Percentiles rank a stretch among this genome's conserved stretches.
phyloP scores from a whole-genome alignment of 2,329 filamentous ascomycete genomes.

The Bimuria novae-zelandiae region DNA sequence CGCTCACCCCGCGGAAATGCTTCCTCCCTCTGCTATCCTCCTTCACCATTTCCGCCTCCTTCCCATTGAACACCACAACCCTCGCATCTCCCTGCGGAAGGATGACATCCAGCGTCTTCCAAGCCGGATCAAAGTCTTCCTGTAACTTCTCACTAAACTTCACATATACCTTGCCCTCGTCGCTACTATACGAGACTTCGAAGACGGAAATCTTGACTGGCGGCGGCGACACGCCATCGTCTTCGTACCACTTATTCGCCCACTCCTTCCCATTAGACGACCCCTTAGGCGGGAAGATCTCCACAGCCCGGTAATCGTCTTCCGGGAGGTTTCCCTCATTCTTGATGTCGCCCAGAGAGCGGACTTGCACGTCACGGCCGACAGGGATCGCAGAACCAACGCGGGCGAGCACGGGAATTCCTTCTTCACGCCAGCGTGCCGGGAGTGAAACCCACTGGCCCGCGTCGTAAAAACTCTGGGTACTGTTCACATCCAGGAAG shows the following conservation, averaged over 20 bases:
- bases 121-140: slow-evolving; percentile 54
- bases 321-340: slow-evolving; percentile 53
- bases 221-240: slow-evolving; percentile 59
- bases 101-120: slow-evolving; percentile 56
- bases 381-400: slow-evolving; percentile 60
- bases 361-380: slow-evolving; percentile 57
- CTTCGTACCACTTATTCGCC: slow-evolving; percentile 59
- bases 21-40: slow-evolving; percentile 13
- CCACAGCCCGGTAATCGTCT: slow-evolving; percentile 62
- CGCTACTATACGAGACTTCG: slow-evolving; percentile 36
- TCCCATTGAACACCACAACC: slow-evolving; percentile 31
- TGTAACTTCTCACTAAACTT: slow-evolving; percentile 47
- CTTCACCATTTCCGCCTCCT: slow-evolving; percentile 1
- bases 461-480: slow-evolving; percentile 61
- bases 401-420: slow-evolving; percentile 61
- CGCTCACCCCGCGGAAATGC: slow-evolving; percentile 7
- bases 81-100: slow-evolving; percentile 57
- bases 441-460: slow-evolving; percentile 59
- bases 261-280: slow-evolving; percentile 42
- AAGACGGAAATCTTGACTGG: slow-evolving; percentile 37
- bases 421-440: slow-evolving; percentile 55
- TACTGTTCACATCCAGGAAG: slow-evolving; percentile 66
- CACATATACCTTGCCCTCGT: slow-evolving; percentile 51
- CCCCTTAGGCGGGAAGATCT: slow-evolving; percentile 60
- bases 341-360: slow-evolving; percentile 55